phyloP scores from a whole-genome alignment of 2,329 filamentous ascomycete species.

The Trichoderma koningii region DNA sequence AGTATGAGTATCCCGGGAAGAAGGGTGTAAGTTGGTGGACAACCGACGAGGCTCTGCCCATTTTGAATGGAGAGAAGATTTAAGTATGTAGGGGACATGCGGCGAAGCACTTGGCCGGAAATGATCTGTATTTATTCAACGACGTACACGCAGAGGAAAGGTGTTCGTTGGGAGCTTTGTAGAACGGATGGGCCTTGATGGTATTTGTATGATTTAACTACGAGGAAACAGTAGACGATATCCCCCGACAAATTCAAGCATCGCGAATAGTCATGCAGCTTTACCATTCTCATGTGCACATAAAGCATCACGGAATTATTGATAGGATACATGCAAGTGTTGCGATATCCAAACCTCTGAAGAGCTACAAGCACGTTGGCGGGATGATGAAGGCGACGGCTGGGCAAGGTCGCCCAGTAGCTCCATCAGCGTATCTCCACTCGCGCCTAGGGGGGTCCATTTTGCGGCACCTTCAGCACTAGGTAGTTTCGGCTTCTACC shows the following conservation, averaged over 20 bases:
- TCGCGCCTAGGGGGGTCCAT: no score
- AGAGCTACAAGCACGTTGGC: no score
- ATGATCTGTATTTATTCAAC: not conserved
- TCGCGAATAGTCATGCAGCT: no score
- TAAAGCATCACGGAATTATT: no score
- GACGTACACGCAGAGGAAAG: not conserved
- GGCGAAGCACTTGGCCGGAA: not conserved
- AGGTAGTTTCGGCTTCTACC: no score
- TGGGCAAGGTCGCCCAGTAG: no score
- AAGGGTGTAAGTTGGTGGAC: constrained; percentile 84
- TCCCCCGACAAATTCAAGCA: not conserved
- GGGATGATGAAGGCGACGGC: no score
- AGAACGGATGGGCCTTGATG: not conserved
- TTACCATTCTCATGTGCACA: no score
- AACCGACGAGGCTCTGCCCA: constrained; percentile 73
- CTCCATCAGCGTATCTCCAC: no score
- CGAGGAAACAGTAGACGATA: not conserved
- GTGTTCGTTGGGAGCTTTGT: not conserved
- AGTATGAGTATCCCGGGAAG: constrained; percentile 73
- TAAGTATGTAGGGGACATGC: constrained; percentile 35
- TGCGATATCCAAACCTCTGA: no score
- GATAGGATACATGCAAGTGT: no score
- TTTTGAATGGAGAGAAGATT: constrained; percentile 65
- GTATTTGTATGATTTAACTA: not conserved
- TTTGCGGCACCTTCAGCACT: no score